phyloP scores from a whole-genome alignment of 305 asterid species.

The Solanum hybrid region DNA sequence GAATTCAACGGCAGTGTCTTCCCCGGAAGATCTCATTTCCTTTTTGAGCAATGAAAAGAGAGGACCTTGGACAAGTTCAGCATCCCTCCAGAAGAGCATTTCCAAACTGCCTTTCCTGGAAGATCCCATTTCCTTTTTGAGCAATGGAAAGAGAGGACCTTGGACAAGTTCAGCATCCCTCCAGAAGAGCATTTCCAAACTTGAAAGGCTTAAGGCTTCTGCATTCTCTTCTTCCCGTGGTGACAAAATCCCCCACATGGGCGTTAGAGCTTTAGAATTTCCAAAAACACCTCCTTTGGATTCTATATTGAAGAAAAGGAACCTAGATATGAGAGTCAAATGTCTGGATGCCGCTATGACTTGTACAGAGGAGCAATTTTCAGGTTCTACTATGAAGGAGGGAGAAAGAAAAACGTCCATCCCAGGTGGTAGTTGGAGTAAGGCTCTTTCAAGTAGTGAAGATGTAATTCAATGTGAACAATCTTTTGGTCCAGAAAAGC shows the following conservation, averaged over 20 bases:
- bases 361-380: slow-evolving; percentile 21
- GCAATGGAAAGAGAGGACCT: slow-evolving; percentile 27
- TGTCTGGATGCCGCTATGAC: slow-evolving; percentile 22
- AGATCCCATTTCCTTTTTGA: slow-evolving; percentile 27
- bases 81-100: slow-evolving; percentile 76
- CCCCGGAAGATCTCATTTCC: slow-evolving; percentile 30
- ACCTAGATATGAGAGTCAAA: slow-evolving; percentile 14
- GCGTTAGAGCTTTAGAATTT: slow-evolving; percentile 34
- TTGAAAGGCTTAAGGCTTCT: slow-evolving; percentile 58
- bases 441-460: slow-evolving; percentile 13
- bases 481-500: slow-evolving; percentile 20
- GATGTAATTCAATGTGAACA: slow-evolving; percentile 25
- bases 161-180: slow-evolving; percentile 42
- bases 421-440: slow-evolving; percentile 17
- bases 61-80: slow-evolving; percentile 25
- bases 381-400: slow-evolving; percentile 18
- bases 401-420: slow-evolving; percentile 15
- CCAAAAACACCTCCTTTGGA: slow-evolving; percentile 39
- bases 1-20: slow-evolving; percentile 31
- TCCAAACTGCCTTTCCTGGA: slow-evolving; percentile 46
- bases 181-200: slow-evolving; percentile 76
- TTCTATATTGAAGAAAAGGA: slow-evolving; percentile 19
- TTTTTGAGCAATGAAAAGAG: slow-evolving; percentile 27
- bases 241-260: slow-evolving; percentile 44
- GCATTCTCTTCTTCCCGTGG: slow-evolving; percentile 46